Evolutionary conservation across 768 basidiomycete species (phyloP).

Genomic region (Pleurotus sapidus): DNA sequence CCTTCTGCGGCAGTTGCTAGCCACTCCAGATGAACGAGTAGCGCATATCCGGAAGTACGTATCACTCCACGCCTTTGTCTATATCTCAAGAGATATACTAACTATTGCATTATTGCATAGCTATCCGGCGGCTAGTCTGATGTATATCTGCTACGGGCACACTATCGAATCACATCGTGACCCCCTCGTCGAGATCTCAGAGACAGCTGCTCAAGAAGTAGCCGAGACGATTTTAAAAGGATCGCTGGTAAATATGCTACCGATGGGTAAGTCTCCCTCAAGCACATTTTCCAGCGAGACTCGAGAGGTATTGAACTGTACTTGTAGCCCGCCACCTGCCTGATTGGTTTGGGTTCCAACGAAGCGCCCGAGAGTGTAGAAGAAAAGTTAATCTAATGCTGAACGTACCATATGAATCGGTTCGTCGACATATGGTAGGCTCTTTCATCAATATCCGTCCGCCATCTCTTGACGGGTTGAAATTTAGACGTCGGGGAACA

Average conservation of each 20-base stretch:
- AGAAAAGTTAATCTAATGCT: background rate
- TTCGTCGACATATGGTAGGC: conserved; percentile 3
- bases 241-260: background rate
- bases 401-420: conserved; percentile 1
- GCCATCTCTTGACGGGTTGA: no score
- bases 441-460: no score
- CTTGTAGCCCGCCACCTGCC: background rate
- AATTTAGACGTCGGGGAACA: background rate
- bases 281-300: no score
- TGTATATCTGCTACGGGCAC: conserved; percentile 3
- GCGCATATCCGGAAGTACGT: conserved; percentile 27
- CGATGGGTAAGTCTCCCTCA: background rate
- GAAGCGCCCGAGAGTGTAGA: background rate
- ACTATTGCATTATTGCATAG: background rate
- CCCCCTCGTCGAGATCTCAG: conserved; percentile 1
- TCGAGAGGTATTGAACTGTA: no score
- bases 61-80: background rate
- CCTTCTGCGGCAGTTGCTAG: conserved; percentile 25
- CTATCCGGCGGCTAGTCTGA: background rate
- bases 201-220: background rate
- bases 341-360: conserved; percentile 4
- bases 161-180: background rate
- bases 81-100: no score
- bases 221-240: conserved; percentile 1
- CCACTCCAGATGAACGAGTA: conserved; percentile 17